These are phyloP conservation scores for Naganishia friedmannii DNA, from an alignment of 768 basidiomycete species.

Conservation along the genomic window DNA sequence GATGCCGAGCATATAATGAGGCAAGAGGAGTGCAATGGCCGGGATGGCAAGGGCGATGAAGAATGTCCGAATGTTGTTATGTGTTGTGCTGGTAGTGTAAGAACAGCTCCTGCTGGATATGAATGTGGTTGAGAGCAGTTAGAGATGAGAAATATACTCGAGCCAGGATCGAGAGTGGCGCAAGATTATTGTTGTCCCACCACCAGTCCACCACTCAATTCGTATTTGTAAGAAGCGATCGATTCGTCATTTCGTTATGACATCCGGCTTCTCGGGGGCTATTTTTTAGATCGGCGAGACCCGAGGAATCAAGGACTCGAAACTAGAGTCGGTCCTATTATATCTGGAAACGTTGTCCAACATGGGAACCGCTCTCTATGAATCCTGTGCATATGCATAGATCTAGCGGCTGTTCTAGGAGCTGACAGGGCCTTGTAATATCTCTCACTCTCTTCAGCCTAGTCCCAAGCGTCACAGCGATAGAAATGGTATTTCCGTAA, in stretches of 20 bases:
- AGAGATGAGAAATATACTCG: background rate
- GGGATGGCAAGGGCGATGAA: constrained; percentile 4
- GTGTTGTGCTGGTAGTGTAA: background rate
- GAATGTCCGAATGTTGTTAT: background rate
- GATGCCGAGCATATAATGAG: constrained; percentile 34
- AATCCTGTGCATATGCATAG: too few species aligned
- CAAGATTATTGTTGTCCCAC: background rate
- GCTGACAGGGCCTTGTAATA: background rate
- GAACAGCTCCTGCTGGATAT: background rate
- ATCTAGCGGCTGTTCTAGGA: background rate
- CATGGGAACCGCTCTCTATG: too few species aligned
- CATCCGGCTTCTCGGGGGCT: background rate
- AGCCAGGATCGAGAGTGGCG: too few species aligned
- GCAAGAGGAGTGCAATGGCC: constrained; percentile 4
- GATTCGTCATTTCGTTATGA: background rate
- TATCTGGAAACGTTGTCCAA: too few species aligned
- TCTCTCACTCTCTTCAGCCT: background rate
- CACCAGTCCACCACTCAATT: background rate
- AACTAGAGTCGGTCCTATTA: background rate
- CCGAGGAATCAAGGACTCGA: background rate
- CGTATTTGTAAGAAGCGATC: constrained; percentile 17
- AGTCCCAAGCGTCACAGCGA: background rate
- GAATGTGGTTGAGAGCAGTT: background rate
- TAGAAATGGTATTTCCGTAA: background rate
- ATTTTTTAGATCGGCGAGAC: background rate